Conservation (phyloP, 2,329 filamentous ascomycete species). For the Calonectria hongkongensis region DNA sequence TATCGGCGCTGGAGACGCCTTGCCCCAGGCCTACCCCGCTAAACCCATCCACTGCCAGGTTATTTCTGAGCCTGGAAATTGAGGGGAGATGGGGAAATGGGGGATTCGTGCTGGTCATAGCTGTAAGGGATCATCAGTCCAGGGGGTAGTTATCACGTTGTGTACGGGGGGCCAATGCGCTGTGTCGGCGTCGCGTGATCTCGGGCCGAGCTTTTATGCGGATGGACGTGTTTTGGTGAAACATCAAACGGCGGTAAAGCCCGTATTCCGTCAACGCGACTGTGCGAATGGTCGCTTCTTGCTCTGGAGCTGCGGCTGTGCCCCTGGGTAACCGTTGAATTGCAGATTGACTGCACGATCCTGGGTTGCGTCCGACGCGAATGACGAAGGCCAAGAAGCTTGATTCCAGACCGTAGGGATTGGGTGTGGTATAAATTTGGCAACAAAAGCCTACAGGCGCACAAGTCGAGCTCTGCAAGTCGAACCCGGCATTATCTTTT, state of each 20-base stretch:
- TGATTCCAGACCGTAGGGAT: not conserved
- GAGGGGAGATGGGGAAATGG: not conserved
- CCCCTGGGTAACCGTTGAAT: not conserved
- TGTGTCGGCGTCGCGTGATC: constrained; percentile 5
- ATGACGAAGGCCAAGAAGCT: constrained; percentile 20
- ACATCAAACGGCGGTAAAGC: constrained; percentile 26
- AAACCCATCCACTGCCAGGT: not conserved
- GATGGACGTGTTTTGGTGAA: constrained; percentile 12
- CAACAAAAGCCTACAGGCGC: not conserved
- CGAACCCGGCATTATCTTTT: not conserved
- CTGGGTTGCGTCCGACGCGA: not conserved
- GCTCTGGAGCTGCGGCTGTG: constrained; percentile 9
- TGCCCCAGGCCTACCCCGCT: constrained; percentile 2
- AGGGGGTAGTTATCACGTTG: not conserved
- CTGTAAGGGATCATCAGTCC: not conserved
- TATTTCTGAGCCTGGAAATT: not conserved
- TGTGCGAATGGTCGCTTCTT: not conserved
- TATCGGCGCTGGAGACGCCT: not conserved
- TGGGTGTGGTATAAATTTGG: constrained; percentile 10
- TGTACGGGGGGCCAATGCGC: constrained; percentile 2
- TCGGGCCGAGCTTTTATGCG: constrained; percentile 27
- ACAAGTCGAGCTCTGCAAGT: not conserved
- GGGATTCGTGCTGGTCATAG: not conserved
- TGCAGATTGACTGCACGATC: constrained; percentile 4
- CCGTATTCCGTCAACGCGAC: constrained; percentile 1